Evolutionary conservation across 1,139 yeast species (phyloP).

Genomic region (Williopsis jadinii): DNA sequence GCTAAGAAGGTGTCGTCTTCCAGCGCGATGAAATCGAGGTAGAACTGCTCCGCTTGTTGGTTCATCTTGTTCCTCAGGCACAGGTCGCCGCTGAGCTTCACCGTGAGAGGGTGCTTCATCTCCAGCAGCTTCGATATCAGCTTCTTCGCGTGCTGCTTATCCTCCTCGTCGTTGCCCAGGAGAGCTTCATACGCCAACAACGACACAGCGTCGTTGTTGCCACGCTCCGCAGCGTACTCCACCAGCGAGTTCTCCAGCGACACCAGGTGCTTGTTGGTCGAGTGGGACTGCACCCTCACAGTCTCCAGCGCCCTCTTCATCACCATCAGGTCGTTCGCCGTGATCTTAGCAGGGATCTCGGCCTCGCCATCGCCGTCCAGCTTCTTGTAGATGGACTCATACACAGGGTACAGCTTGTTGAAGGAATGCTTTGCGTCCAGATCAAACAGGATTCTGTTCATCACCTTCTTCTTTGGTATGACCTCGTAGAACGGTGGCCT

Average conservation of each 20-base stretch:
- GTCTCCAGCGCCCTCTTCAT: conserved; percentile 63
- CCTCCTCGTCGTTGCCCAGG: conserved; percentile 39
- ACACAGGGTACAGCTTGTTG: conserved; percentile 45
- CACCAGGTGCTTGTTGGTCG: conserved; percentile 47
- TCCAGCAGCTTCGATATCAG: conserved; percentile 58
- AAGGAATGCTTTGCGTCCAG: conserved; percentile 52
- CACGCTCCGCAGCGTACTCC: conserved; percentile 78
- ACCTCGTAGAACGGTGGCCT: conserved; percentile 43
- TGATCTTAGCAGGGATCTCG: conserved; percentile 36
- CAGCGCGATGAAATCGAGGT: conserved; percentile 48
- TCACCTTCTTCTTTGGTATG: conserved; percentile 50
- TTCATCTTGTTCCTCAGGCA: conserved; percentile 42
- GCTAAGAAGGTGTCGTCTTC: conserved; percentile 54
- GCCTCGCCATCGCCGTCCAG: conserved; percentile 33
- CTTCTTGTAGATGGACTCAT: conserved; percentile 41
- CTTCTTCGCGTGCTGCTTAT: conserved; percentile 52
- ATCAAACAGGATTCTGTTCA: conserved; percentile 59
- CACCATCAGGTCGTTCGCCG: conserved; percentile 53
- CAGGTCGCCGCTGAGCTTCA: conserved; percentile 69
- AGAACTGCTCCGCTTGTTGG: conserved; percentile 50
- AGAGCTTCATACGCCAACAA: conserved; percentile 56
- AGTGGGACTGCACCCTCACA: conserved; percentile 52
- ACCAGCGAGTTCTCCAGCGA: conserved; percentile 63
- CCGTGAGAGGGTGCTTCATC: conserved; percentile 59
- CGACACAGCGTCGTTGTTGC: conserved; percentile 75